phyloP scores from a whole-genome alignment of 768 basidiomycete genomes.

The Amanita molliuscula region DNA sequence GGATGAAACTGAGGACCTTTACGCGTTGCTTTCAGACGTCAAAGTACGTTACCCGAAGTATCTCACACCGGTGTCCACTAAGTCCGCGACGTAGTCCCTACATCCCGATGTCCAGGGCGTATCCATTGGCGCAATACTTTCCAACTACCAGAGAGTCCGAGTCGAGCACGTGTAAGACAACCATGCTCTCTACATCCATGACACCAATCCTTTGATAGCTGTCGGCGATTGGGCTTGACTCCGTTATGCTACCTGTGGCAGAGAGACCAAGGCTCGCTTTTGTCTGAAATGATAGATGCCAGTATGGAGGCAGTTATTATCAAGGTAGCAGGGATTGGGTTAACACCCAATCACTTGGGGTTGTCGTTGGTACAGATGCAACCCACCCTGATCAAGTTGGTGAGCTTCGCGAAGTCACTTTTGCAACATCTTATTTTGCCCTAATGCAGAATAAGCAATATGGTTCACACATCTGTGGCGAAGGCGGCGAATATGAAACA shows the following conservation, averaged over 20 bases:
- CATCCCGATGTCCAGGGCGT: constrained; percentile 83
- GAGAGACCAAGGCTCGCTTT: constrained; percentile 74
- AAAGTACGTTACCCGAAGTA: constrained; percentile 40
- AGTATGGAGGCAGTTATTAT: constrained; percentile 80
- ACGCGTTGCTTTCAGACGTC: constrained; percentile 57
- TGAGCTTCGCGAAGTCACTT: constrained; percentile 20
- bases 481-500: constrained; percentile 97
- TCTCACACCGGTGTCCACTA: constrained; percentile 1
- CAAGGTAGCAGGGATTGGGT: constrained; percentile 93
- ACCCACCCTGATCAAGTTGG: constrained; percentile 61
- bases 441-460: constrained; percentile 58
- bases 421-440: background rate
- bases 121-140: constrained; percentile 93
- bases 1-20: constrained; percentile 96
- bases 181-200: background rate
- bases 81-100: constrained; percentile 31
- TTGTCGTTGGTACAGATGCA: constrained; percentile 67
- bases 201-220: constrained; percentile 33
- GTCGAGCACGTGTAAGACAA: constrained; percentile 89
- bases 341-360: constrained; percentile 70
- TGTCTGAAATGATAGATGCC: constrained; percentile 76
- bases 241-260: constrained; percentile 93
- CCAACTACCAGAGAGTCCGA: constrained; percentile 92
- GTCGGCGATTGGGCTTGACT: constrained; percentile 68
- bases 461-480: constrained; percentile 91